phyloP scores from a whole-genome alignment of 2,329 filamentous ascomycete genomes.

The Chaetomium globosum region DNA sequence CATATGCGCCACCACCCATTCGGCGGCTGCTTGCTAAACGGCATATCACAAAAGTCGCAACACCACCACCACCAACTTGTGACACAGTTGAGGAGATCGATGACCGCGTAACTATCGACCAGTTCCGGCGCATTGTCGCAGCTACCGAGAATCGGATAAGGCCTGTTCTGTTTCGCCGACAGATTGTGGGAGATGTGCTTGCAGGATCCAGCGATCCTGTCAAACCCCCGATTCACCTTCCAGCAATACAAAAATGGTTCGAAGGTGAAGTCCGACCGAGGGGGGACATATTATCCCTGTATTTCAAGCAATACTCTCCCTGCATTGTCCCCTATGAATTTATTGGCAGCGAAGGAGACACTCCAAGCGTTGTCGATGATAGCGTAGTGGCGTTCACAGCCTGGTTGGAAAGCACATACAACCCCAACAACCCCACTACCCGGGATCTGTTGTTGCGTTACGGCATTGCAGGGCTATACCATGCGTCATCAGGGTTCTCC shows the following conservation, averaged over 20 bases:
- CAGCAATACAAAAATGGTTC: conserved; percentile 64
- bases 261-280: conserved; percentile 9
- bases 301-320: conserved; percentile 41
- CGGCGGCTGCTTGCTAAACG: conserved; percentile 7
- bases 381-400: neutral
- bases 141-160: conserved; percentile 39
- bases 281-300: conserved; percentile 31
- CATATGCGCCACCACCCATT: neutral
- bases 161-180: conserved; percentile 53
- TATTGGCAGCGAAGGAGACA: conserved; percentile 31
- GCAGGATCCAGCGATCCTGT: neutral
- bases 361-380: neutral
- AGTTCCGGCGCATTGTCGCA: conserved; percentile 60
- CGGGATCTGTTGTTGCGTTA: neutral
- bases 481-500: conserved; percentile 47
- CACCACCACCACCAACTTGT: too few relatives aligned
- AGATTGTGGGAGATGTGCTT: neutral
- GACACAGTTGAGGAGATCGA: neutral
- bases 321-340: conserved; percentile 47
- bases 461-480: neutral
- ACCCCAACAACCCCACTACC: neutral
- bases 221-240: neutral
- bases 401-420: conserved; percentile 6
- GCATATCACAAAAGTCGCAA: neutral
- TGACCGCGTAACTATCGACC: conserved; percentile 24